A percentile compares a stretch with the other conserved stretches of the same genome.
These are phyloP conservation scores for Pseudogymnoascus sp. DNA, from an alignment of 2,329 filamentous ascomycete genomes.

Conservation along the genomic window DNA sequence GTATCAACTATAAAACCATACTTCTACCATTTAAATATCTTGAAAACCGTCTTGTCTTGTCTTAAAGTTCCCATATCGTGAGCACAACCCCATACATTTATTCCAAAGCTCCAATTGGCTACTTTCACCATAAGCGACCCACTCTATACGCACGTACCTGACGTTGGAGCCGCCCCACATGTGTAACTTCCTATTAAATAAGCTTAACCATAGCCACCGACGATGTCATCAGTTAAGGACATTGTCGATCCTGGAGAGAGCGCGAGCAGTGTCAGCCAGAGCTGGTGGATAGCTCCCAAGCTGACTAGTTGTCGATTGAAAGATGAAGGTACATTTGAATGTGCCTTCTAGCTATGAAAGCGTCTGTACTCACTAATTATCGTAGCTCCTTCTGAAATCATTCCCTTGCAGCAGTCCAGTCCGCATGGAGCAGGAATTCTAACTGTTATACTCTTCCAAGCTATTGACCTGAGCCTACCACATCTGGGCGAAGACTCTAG, in stretches of 20 bases:
- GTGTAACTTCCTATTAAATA: not conserved
- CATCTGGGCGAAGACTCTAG: not conserved
- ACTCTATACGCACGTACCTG: not conserved
- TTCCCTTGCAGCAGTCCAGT: not conserved
- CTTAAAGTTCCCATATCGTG: not conserved
- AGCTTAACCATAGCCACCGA: not conserved
- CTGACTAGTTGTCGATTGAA: not conserved
- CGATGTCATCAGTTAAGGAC: not conserved
- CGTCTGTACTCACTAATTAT: not conserved
- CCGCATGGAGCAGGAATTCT: slow-evolving; percentile 2
- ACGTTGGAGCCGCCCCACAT: not conserved
- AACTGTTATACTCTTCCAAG: slow-evolving; percentile 10
- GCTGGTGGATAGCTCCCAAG: not conserved
- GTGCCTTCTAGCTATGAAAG: not conserved
- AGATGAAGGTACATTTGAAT: not conserved
- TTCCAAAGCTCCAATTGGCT: not conserved
- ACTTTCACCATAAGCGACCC: not conserved
- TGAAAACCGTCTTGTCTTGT: not conserved
- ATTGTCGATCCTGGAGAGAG: not conserved
- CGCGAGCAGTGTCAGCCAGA: not conserved
- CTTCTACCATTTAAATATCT: not conserved
- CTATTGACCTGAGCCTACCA: slow-evolving; percentile 6
- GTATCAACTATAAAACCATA: not conserved
- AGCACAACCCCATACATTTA: not conserved
- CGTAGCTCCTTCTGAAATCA: not conserved